Evolutionary conservation across 805 yeast species (phyloP), one percentile per base, ranked within the genome.

Genomic region (Schwanniomyces vanrijiae): DNA sequence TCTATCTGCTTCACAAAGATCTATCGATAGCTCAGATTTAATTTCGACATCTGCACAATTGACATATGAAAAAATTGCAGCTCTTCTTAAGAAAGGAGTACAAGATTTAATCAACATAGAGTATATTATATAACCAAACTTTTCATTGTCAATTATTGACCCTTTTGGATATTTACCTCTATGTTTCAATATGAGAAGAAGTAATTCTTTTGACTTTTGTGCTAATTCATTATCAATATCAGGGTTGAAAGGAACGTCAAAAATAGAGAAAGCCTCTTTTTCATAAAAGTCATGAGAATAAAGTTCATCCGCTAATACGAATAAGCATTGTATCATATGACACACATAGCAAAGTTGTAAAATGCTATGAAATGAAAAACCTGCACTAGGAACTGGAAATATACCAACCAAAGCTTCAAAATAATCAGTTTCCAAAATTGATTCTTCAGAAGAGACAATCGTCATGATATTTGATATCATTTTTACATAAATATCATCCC

Each of bases 61-160:
- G 21, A 81, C 78, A 58, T 65, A 73, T 0, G 82, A 71, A 54
- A 78, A 81, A 5, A 88, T 77, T 5, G 85, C 77, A 13, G 81
- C 69, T 54, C 81, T 77, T 52, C 95, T 71, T 45, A 88, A 68
- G 53, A 84, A 88, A 18, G 90, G 89, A 0, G 86, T 78, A 7
- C 76, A 61, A 1, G 83, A 63, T 55, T 80, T 82, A n/a, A 76
- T 60, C 18, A 84, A 40, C 79, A 86, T 72, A 0, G 84, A 69
- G 55, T 73, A 81, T 2, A 84, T 50, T 1, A 78, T 68, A 25
- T 59, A 45, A 0, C 81, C 72, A 47, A 74, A 66, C 9, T 49
- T 55, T 34, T 62, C 57, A 21, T 59, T 44, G 2, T 47, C 46
- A 3, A 55, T 41, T 41, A 42, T 20, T 8, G 56, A 54, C 47